Percentiles rank a stretch among this genome's conserved stretches.
Evolutionary conservation across 2,329 filamentous ascomycete genomes (phyloP).

Genomic region (Chalara sp.): DNA sequence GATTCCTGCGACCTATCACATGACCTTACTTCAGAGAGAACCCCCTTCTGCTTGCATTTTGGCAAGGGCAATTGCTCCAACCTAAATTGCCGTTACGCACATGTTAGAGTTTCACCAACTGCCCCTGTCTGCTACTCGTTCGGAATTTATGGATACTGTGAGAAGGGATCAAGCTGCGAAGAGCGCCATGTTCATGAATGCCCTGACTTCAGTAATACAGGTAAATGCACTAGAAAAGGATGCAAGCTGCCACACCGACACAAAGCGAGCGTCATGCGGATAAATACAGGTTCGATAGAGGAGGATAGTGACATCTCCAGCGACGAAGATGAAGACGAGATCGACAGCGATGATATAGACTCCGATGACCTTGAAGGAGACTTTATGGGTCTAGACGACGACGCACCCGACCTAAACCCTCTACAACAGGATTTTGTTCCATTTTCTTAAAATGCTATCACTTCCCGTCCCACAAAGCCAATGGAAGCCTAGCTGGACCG

Average conservation of each 20-base stretch:
- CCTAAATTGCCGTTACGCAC: conserved; percentile 76
- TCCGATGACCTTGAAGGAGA: conserved; percentile 65
- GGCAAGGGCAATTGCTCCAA: conserved; percentile 87
- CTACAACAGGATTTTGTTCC: conserved; percentile 54
- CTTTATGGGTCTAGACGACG: conserved; percentile 51
- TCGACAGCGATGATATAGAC: conserved; percentile 72
- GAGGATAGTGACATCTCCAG: conserved; percentile 66
- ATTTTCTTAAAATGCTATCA: conserved; percentile 28
- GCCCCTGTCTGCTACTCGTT: conserved; percentile 81
- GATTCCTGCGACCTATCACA: conserved; percentile 86
- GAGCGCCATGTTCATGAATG: conserved; percentile 90
- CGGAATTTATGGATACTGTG: conserved; percentile 82
- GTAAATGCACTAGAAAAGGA: conserved; percentile 70
- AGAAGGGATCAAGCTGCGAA: conserved; percentile 68
- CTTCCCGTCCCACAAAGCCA: no score
- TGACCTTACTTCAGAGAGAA: conserved; percentile 74
- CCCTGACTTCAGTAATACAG: conserved; percentile 89
- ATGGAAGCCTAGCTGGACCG: no score
- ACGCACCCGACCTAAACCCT: conserved; percentile 42
- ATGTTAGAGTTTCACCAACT: conserved; percentile 69
- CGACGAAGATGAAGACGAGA: conserved; percentile 63
- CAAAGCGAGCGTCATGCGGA: conserved; percentile 71
- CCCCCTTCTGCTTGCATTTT: conserved; percentile 84
- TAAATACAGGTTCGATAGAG: conserved; percentile 46
- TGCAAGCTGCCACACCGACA: conserved; percentile 86